These are phyloP conservation scores for Sanguinoderma infundibulare DNA, from an alignment of 1,284 basidiomycete genomes.

Conservation along the genomic window DNA sequence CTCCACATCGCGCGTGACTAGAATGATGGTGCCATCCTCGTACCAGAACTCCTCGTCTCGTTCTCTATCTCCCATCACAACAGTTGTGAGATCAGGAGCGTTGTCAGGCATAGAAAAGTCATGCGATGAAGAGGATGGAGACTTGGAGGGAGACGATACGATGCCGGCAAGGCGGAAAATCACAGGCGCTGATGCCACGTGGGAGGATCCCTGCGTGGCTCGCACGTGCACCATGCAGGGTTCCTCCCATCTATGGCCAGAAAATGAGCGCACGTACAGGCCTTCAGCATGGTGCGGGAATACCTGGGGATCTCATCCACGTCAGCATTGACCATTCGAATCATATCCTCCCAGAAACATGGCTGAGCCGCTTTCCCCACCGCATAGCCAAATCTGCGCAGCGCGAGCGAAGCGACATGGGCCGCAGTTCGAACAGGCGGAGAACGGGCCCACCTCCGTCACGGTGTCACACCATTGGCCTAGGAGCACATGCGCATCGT, in stretches of 20 bases:
- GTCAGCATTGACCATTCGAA: neutral
- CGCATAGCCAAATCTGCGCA: neutral
- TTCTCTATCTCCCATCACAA: neutral
- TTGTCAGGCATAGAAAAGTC: neutral
- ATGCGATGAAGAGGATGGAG: no score
- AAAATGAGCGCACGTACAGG: no score
- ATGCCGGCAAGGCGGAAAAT: no score
- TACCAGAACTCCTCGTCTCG: neutral
- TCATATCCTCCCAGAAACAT: conserved; percentile 1
- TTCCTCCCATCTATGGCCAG: no score
- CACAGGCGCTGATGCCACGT: no score
- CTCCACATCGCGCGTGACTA: neutral
- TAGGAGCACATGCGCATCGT: neutral
- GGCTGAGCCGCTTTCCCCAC: conserved; percentile 3
- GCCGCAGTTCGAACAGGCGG: neutral
- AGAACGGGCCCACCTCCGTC: neutral
- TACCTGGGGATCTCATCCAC: no score
- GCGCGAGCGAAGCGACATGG: neutral
- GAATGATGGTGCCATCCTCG: neutral
- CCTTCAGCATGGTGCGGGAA: neutral
- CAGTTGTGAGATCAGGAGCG: neutral
- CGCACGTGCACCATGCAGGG: no score
- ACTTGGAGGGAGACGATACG: no score
- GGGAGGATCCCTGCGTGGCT: no score
- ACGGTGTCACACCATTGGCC: neutral